Conservation (phyloP, 768 basidiomycete species). For the Mycena floridula region DNA sequence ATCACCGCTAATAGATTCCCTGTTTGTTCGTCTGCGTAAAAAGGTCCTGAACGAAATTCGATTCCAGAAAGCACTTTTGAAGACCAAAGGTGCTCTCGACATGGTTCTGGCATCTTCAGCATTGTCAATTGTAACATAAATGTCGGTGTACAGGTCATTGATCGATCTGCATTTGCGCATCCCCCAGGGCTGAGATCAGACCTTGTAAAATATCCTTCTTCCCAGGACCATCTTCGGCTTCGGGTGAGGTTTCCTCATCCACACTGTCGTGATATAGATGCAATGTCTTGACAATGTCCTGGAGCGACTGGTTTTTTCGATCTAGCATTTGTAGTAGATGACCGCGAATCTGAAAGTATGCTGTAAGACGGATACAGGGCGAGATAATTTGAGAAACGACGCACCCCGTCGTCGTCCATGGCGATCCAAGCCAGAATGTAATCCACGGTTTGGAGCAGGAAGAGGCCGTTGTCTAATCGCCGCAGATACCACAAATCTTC, state of each 20-base stretch:
- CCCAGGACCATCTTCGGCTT: constrained; percentile 35
- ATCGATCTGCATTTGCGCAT: constrained; percentile 1
- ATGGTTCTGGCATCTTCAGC: constrained; percentile 74
- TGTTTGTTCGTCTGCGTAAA: constrained; percentile 75
- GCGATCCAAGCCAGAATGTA: constrained; percentile 92
- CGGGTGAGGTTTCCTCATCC: constrained; percentile 38
- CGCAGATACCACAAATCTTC: constrained; percentile 82
- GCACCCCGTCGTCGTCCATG: constrained; percentile 98
- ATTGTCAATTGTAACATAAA: not conserved
- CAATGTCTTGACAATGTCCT: constrained; percentile 68
- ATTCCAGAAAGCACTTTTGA: constrained; percentile 82
- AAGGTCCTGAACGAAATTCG: constrained; percentile 82
- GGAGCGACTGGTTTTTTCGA: constrained; percentile 64
- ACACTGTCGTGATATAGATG: constrained; percentile 70
- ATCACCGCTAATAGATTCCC: constrained; percentile 84
- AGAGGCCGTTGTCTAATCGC: constrained; percentile 80
- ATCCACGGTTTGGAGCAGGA: constrained; percentile 86
- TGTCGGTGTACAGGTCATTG: not conserved
- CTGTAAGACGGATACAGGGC: not conserved
- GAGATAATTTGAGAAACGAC: constrained; percentile 19
- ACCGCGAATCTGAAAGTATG: constrained; percentile 54
- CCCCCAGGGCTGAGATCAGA: constrained; percentile 56
- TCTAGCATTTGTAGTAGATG: constrained; percentile 75
- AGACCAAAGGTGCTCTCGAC: constrained; percentile 80
- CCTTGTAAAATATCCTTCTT: constrained; percentile 66